Evolutionary conservation across 148 eudicot species (phyloP), one percentile per base, ranked within the genome.

Genomic region (Camellia lanceoleosa): DNA sequence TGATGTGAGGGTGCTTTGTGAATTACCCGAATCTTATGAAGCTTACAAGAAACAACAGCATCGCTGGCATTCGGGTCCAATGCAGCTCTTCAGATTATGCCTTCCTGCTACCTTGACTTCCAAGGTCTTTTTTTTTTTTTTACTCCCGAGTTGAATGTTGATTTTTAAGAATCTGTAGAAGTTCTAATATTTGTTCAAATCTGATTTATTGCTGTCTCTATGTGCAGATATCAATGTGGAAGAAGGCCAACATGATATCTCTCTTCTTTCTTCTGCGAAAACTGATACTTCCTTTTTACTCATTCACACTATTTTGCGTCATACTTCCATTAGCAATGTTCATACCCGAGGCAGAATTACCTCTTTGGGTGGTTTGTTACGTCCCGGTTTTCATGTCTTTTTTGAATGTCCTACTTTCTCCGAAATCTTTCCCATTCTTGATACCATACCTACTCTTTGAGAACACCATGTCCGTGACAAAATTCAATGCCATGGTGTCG

Each of bases 31-130:
- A 78, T 87, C 94, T 56, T 90, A 89, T 76, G 89, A 86, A 81
- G 90, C 93, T 0, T 90, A 90, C 75, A 89, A 87, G 71, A 91
- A 91, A 65, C 94, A 91, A 55, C 94, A 91, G 65, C 89, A 89
- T 66, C 90, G 94, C 49, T 91, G 94, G 91, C 94, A 91, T 82
- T 91, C 92, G 9, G 94, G 94, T 23, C 94, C 94, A 2, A 91
- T 91, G 94, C 94, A 89, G 79, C 92, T 91, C 63, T 91, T 90
- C 66, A 62, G 89, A 46, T 60, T 90, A 44, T 90, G 93, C 83
- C 84, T 89, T 68, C 90, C 91, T 42, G 90, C 83, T 49, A 86
- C 87, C 56, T 19, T 90, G 56, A 56, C 72, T 15, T 83, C 91
- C 73, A 90, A 90, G 91, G 93, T 90, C 38, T 30, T 30, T 30